Conservation (phyloP, 2,329 filamentous ascomycete genomes). For the Aureobasidium sp. region DNA sequence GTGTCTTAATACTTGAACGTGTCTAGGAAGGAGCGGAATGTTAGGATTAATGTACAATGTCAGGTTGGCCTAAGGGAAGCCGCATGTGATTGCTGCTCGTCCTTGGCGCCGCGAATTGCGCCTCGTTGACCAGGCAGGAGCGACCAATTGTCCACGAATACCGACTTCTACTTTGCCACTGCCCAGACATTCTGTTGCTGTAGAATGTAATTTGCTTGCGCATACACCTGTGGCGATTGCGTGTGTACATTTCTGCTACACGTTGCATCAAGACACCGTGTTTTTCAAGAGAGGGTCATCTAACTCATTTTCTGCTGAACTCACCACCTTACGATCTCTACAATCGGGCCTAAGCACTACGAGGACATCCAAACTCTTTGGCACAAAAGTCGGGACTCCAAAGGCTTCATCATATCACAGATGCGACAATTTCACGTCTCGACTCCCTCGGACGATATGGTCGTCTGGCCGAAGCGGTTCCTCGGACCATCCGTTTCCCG, state of each 20-base stretch:
- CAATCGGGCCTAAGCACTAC: too few relatives aligned
- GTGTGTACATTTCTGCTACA: not conserved
- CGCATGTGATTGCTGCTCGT: not conserved
- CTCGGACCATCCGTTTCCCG: too few relatives aligned
- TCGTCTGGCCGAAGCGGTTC: too few relatives aligned
- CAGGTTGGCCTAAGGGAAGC: not conserved
- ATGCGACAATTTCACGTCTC: too few relatives aligned
- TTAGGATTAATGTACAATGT: not conserved
- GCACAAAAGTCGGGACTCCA: accelerated
- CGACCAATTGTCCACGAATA: not conserved
- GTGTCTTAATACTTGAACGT: not conserved
- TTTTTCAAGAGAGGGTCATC: too few relatives aligned
- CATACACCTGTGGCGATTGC: not conserved
- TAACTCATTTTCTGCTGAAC: too few relatives aligned
- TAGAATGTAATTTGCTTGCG: too few relatives aligned
- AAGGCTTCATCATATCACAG: too few relatives aligned
- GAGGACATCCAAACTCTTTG: too few relatives aligned
- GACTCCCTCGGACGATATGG: too few relatives aligned
- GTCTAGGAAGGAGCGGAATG: not conserved
- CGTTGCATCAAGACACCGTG: too few relatives aligned
- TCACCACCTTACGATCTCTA: too few relatives aligned
- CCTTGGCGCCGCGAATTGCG: not conserved
- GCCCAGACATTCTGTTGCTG: not conserved
- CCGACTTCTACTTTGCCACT: not conserved
- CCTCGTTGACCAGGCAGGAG: not conserved